Base-by-base conservation (phyloP, 176 grass and related monocot genomes). In the Dactylis glomerata region DNA sequence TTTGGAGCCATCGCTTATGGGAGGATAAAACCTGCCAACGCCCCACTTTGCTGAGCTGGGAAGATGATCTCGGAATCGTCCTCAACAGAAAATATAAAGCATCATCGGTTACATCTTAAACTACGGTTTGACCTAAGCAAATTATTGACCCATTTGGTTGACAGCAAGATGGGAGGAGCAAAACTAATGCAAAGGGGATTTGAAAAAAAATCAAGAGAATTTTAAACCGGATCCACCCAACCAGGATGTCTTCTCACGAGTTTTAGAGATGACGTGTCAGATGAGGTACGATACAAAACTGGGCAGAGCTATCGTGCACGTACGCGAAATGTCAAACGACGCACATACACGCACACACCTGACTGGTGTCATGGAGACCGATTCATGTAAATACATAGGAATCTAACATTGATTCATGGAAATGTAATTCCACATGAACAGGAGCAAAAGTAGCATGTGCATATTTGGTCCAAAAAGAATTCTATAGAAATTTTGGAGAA, bases 181-280 rank as follows among this genome's bases (percentile, higher is more conserved):
- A 22, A 27, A 44, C 5, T 19, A 20, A 65, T 51, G 42, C 20
- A 27, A 38, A 26, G 26, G 1, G 23, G 22, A n/a, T n/a, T 13
- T 46, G 44, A 46, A 46, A 46, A 46, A 3, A 44, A 44, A 5
- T 36, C 2, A 44, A 44, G 41, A 44, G 38, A 12, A 0, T 10
- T 46, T 88, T 83, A 32, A 31, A 83, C 36, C 10, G 28, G 27
- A 61, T 10, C 73, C 51, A 78, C 52, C 64, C 40, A 77, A 82
- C 3, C 6, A 49, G 54, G 32, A 24, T 32, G 30, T 4, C 40
- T 49, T 42, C 56, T 74, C 56, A n/a, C 19, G 15, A 68, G 36
- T 26, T 14, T 32, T 14, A 0, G 13, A 33, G 7, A 9, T 44
- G 3, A 15, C 54, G 76, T 52, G 77, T 41, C 77, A 3, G 50